Conservation (phyloP, 371 early-diverging fungal species). For the Chytridiales sp. region DNA sequence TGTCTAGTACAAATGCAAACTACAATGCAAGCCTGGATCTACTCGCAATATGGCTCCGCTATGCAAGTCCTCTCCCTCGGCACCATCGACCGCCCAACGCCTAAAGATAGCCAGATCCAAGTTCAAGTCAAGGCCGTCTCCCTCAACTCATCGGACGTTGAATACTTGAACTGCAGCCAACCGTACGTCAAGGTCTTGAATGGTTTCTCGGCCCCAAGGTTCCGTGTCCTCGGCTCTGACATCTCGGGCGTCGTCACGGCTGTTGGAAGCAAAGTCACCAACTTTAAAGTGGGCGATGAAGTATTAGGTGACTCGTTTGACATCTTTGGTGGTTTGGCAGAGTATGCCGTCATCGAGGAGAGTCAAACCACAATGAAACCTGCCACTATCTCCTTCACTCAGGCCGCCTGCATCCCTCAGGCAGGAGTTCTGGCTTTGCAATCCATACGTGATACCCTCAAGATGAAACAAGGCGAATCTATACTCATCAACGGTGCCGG, state of each 20-base stretch:
- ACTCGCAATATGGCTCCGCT: no score
- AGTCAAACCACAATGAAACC: background rate
- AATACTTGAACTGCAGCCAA: no score
- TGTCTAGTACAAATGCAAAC: no score
- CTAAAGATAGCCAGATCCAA: no score
- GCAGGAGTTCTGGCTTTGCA: constrained; percentile 1
- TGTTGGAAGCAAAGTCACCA: constrained; percentile 33
- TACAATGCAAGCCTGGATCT: no score
- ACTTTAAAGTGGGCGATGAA: constrained; percentile 40
- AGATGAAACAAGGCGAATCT: background rate
- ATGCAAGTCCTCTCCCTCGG: no score
- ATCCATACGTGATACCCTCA: background rate
- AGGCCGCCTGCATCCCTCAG: background rate
- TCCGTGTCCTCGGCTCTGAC: constrained; percentile 40
- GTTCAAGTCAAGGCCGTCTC: no score
- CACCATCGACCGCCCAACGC: no score
- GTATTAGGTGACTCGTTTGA: constrained; percentile 27
- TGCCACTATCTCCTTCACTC: background rate
- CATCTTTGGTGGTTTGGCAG: background rate
- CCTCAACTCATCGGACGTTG: no score
- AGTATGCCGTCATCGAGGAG: constrained; percentile 5
- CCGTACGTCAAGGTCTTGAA: no score
- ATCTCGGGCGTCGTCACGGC: constrained; percentile 39
- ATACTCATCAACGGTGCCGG: constrained; percentile 58
- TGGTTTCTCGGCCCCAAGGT: no score